phyloP scores from a whole-genome alignment of 768 basidiomycete species.

The Daedaleopsis sinensis region DNA sequence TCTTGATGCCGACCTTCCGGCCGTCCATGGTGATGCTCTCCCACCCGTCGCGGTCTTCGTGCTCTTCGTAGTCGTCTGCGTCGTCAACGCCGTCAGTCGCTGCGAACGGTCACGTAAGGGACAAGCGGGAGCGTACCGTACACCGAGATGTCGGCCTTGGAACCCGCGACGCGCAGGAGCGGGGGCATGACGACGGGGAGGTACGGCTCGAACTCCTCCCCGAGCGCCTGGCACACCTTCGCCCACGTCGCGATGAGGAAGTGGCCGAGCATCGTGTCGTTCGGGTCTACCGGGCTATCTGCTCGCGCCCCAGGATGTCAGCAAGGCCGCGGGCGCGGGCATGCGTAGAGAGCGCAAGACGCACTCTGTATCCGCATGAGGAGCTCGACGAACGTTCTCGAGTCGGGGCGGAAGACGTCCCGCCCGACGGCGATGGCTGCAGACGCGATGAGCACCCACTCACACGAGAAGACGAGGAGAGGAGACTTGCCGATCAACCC shows the following conservation, averaged over 20 bases:
- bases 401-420: constrained; percentile 77
- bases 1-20: constrained; percentile 74
- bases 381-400: constrained; percentile 68
- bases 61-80: constrained; percentile 56
- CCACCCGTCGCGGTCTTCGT: constrained; percentile 72
- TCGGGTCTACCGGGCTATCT: constrained; percentile 71
- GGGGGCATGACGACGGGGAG: constrained; percentile 84
- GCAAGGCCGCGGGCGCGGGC: no score
- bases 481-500: constrained; percentile 71
- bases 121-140: constrained; percentile 50
- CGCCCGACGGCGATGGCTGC: constrained; percentile 86
- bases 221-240: constrained; percentile 85
- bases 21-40: constrained; percentile 81
- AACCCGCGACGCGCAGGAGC: constrained; percentile 70
- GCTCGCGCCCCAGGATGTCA: not conserved
- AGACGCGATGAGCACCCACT: not conserved
- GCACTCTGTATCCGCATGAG: constrained; percentile 79
- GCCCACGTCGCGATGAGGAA: constrained; percentile 90
- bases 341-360: constrained; percentile 20
- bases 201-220: constrained; percentile 85
- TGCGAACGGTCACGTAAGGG: not conserved
- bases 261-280: constrained; percentile 70
- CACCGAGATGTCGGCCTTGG: constrained; percentile 79
- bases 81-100: constrained; percentile 8
- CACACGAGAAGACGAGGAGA: not conserved